Conservation (phyloP, 1,284 basidiomycete species). For the Singerocomus inundabilis region DNA sequence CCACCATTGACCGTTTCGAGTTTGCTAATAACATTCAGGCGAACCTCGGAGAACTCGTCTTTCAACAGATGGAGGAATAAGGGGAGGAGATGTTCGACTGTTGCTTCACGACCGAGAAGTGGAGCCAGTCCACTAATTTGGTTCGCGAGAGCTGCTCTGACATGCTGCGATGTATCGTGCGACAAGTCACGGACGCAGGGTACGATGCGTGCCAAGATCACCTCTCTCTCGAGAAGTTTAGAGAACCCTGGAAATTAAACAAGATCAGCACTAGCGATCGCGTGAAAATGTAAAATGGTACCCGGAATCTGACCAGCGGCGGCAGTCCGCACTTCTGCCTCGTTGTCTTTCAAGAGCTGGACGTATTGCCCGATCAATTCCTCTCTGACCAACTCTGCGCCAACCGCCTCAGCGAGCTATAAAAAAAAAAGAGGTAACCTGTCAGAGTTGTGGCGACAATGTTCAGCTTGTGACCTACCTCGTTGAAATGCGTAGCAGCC, state of each 20-base stretch:
- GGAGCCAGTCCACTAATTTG: slow-evolving; percentile 99
- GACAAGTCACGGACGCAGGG: slow-evolving; percentile 97
- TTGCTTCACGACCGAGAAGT: slow-evolving; percentile 90
- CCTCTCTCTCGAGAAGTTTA: slow-evolving; percentile 91
- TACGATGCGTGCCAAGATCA: slow-evolving; percentile 89
- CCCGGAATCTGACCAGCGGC: slow-evolving; percentile 96
- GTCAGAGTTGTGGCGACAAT: slow-evolving; percentile 3
- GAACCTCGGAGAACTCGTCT: slow-evolving; percentile 98
- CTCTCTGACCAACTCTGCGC: slow-evolving; percentile 88
- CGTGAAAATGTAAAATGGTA: slow-evolving; percentile 36
- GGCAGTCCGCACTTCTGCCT: slow-evolving; percentile 97
- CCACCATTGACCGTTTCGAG: slow-evolving; percentile 95
- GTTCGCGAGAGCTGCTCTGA: slow-evolving; percentile 93
- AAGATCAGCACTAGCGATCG: slow-evolving; percentile 8
- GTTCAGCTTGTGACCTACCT: slow-evolving; percentile 47
- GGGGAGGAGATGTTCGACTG: slow-evolving; percentile 95
- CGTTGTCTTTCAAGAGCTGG: slow-evolving; percentile 94
- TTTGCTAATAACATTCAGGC: slow-evolving; percentile 98
- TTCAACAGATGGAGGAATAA: slow-evolving; percentile 96
- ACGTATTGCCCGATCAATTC: slow-evolving; percentile 95
- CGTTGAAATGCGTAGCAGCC: slow-evolving; percentile 98
- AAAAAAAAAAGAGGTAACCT: neutral
- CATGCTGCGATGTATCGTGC: slow-evolving; percentile 94
- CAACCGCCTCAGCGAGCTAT: slow-evolving; percentile 91
- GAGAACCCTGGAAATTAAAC: slow-evolving; percentile 75